These are phyloP conservation scores for Stephania cephalantha DNA, from an alignment of 164 flowering plant genomes.

Conservation along the genomic window DNA sequence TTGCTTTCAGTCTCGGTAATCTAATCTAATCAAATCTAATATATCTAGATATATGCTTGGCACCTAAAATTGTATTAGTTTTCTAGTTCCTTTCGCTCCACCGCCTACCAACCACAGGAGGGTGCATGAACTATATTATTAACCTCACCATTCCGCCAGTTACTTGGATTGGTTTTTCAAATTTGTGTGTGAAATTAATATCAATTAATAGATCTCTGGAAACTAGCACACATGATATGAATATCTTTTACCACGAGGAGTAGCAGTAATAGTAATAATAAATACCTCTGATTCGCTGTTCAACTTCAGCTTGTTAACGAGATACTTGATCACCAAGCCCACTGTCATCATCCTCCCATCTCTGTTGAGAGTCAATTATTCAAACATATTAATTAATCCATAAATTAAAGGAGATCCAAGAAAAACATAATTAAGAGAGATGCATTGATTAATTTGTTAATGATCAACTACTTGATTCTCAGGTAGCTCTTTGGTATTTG, in stretches of 20 bases:
- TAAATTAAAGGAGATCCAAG: neutral
- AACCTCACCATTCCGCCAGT: too few relatives aligned
- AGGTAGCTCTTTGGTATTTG: slow-evolving; percentile 88
- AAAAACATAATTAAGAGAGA: neutral
- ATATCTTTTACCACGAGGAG: too few relatives aligned
- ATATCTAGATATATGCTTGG: slow-evolving; percentile 27
- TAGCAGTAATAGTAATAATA: neutral
- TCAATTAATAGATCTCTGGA: too few relatives aligned
- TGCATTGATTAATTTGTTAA: too few relatives aligned
- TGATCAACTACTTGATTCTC: slow-evolving; percentile 63
- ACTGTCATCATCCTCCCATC: slow-evolving; percentile 91
- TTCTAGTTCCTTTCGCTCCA: slow-evolving; percentile 46
- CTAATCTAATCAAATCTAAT: neutral
- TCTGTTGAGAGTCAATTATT: slow-evolving; percentile 29
- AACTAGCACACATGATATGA: too few relatives aligned
- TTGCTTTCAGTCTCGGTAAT: neutral
- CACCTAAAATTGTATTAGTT: slow-evolving; percentile 45
- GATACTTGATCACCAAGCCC: slow-evolving; percentile 69
- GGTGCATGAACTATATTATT: neutral
- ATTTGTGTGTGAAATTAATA: too few relatives aligned
- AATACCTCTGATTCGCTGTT: slow-evolving; percentile 93
- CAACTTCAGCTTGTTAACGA: slow-evolving; percentile 78
- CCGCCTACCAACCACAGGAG: slow-evolving; percentile 12
- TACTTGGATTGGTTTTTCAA: too few relatives aligned
- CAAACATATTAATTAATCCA: neutral